Evolutionary conservation across 257 asterid species (phyloP), one percentile per base, ranked within the genome.

Genomic region (Osmanthus fragrans): DNA sequence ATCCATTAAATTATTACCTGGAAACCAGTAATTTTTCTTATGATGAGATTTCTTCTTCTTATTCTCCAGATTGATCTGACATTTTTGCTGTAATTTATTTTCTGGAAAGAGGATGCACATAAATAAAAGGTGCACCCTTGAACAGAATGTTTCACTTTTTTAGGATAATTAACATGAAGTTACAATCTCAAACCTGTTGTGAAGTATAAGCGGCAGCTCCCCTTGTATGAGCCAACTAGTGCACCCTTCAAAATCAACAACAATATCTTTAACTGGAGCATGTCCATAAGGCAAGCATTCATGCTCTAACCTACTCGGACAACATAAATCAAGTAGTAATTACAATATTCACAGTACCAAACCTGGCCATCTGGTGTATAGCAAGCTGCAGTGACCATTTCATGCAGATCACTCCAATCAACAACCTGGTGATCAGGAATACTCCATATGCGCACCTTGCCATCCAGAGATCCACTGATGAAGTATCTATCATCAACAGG

Each of bases 341-440:
- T 77, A 49, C 30, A 74, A 66, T 72, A 65, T 58, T 23, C 72
- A 77, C 71, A 39, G 71, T 73, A 75, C 76, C 90, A 83, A 73
- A 96, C 99, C 98, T 92, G 98, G 76, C 99, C 99, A 89, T 96
- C 97, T 1, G 97, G 98, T 33, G 97, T 96, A 84, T 96, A 96
- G 88, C 97, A 92, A 81, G 97, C 99, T 32, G 98, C 97, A 79
- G 99, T 96, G 81, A 96, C 98, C 99, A 96, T 96, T 86, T 96
- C 99, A 81, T 90, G 97, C 81, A 96, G 86, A 89, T 96, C 99
- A 84, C 78, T 89, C 99, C 98, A 96, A 82, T 96, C 98, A 82
- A 96, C 97, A 85, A 96, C 99, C 86, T 89, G 92, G 78, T 85
- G 90, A 78, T 92, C 97, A 42, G 97, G 97, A 81, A 96, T 92